Percentiles rank a stretch among this genome's conserved stretches.
phyloP scores from a whole-genome alignment of 164 flowering plant genomes.

The Stephania cephalantha region DNA sequence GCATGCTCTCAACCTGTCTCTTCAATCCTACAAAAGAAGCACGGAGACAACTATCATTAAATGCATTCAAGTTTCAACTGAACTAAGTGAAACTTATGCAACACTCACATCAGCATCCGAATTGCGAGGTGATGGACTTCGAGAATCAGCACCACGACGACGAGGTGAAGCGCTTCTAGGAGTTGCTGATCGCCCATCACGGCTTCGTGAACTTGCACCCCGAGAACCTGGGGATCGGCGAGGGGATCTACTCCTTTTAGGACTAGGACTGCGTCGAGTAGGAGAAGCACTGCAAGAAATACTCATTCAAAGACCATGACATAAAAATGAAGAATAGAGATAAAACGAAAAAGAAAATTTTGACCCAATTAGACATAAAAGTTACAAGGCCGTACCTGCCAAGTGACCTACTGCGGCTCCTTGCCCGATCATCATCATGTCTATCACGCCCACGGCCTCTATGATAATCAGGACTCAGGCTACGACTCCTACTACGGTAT shows the following conservation, averaged over 20 bases:
- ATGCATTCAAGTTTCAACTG: background rate
- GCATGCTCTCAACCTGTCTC: background rate
- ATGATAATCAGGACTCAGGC: constrained; percentile 58
- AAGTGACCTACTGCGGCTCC: constrained; percentile 51
- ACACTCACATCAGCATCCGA: constrained; percentile 55
- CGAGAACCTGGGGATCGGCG: constrained; percentile 32
- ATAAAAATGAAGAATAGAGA: background rate
- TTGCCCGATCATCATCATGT: constrained; percentile 48
- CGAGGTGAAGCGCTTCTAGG: constrained; percentile 52
- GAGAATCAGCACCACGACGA: constrained; percentile 42
- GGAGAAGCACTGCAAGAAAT: constrained; percentile 49
- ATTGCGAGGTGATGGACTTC: constrained; percentile 38
- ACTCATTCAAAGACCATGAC: background rate
- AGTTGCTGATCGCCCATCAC: constrained; percentile 37
- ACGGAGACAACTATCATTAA: background rate
- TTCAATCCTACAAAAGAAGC: constrained; percentile 33
- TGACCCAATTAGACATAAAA: background rate
- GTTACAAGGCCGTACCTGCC: constrained; percentile 37
- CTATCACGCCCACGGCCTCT: constrained; percentile 56
- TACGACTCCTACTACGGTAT: constrained; percentile 71
- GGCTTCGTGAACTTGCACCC: constrained; percentile 45
- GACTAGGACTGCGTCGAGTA: constrained; percentile 43
- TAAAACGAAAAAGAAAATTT: background rate
- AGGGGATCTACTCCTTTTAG: constrained; percentile 49
- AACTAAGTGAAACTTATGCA: background rate